Evolutionary conservation across 2,329 filamentous ascomycete genomes (phyloP).

Genomic region (Trichoderma afroharzianum): DNA sequence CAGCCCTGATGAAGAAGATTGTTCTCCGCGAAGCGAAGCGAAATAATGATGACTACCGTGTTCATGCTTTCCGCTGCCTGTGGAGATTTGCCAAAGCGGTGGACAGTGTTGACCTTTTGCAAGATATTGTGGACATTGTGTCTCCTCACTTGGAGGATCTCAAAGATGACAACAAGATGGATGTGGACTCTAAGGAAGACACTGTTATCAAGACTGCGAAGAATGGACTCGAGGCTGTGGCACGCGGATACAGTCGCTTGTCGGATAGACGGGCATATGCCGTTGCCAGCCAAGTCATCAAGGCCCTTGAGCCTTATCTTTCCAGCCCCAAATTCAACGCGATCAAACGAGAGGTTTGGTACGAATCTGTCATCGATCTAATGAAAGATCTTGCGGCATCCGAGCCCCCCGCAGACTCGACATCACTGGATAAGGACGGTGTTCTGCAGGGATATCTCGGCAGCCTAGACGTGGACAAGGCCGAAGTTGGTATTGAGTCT

Average conservation of each 20-base stretch:
- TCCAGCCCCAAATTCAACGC: conserved; percentile 35
- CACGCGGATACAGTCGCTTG: conserved; percentile 46
- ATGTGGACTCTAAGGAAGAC: conserved; percentile 56
- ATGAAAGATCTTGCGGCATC: conserved; percentile 39
- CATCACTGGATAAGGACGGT: conserved; percentile 18
- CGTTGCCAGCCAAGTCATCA: conserved; percentile 40
- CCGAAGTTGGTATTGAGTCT: conserved; percentile 47
- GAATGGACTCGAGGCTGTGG: conserved; percentile 49
- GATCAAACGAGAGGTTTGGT: conserved; percentile 52
- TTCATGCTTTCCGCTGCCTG: conserved; percentile 67
- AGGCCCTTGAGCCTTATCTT: conserved; percentile 41
- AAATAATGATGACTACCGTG: conserved; percentile 80
- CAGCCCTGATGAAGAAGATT: conserved; percentile 73
- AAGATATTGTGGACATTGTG: conserved; percentile 63
- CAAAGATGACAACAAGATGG: conserved; percentile 62
- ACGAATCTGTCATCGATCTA: conserved; percentile 45
- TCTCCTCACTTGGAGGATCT: conserved; percentile 58
- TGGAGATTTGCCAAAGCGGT: conserved; percentile 68
- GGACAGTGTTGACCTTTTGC: conserved; percentile 66
- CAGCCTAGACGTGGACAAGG: conserved; percentile 45
- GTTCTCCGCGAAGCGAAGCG: conserved; percentile 83
- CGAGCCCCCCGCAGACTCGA: conserved; percentile 21
- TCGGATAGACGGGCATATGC: conserved; percentile 34
- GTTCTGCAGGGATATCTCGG: conserved; percentile 39
- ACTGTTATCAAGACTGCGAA: conserved; percentile 42